Evolutionary conservation across 495 filamentous ascomycete genomes (phyloP).

Genomic region (Lophiotrema nucula): DNA sequence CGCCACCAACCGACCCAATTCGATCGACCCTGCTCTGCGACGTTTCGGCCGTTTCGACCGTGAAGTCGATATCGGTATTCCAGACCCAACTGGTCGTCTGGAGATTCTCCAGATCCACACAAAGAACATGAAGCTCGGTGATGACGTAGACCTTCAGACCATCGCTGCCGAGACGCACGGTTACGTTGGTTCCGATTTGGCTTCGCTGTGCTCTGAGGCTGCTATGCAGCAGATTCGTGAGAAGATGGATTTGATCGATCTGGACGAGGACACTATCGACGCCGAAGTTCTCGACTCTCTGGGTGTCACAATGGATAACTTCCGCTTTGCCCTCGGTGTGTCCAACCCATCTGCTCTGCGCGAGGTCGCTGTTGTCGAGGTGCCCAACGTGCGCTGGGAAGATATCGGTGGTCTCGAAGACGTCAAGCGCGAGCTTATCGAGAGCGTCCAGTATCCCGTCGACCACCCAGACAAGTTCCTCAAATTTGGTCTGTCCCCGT

Average conservation of each 20-base stretch:
- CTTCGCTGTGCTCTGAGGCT: conserved; percentile 97
- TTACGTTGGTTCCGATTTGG: conserved; percentile 97
- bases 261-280: conserved; percentile 98
- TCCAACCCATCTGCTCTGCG: conserved; percentile 98
- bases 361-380: conserved; percentile 98
- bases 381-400: conserved; percentile 98
- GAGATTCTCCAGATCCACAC: conserved; percentile 99
- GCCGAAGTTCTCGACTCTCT: conserved; percentile 97
- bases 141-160: conserved; percentile 94
- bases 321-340: conserved; percentile 95
- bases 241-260: conserved; percentile 99
- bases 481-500: conserved; percentile 98
- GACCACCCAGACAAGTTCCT: conserved; percentile 99
- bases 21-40: conserved; percentile 94
- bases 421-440: conserved; percentile 99
- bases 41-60: conserved; percentile 98
- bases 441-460: conserved; percentile 98
- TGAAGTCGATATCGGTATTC: conserved; percentile 97
- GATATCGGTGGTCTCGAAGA: conserved; percentile 98
- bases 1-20: conserved; percentile 95
- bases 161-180: conserved; percentile 98
- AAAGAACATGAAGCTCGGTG: conserved; percentile 99
- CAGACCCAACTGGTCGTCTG: conserved; percentile 95
- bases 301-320: conserved; percentile 99
- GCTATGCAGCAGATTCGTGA: conserved; percentile 99